A percentile compares a stretch with the other conserved stretches of the same genome.
Evolutionary conservation across 1,284 basidiomycete genomes (phyloP).

Genomic region (Trametes pubescens): DNA sequence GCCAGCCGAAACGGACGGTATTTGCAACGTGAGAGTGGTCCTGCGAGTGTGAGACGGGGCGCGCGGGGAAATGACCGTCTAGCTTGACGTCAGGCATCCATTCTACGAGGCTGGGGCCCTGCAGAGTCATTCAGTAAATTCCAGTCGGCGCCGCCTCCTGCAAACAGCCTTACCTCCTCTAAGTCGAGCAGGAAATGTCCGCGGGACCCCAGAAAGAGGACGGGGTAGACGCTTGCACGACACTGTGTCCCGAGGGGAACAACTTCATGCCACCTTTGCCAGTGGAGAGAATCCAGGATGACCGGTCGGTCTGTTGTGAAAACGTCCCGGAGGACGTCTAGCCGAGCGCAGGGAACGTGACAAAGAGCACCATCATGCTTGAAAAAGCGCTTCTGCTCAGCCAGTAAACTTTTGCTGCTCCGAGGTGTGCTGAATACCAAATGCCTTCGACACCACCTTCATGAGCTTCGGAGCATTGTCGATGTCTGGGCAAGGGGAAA

Average conservation of each 20-base stretch:
- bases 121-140: conserved; percentile 31
- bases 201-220: conserved; percentile 81
- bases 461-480: conserved; percentile 79
- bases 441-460: conserved; percentile 74
- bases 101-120: conserved; percentile 86
- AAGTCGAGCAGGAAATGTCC: conserved; percentile 88
- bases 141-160: conserved; percentile 14
- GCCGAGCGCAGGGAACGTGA: conserved; percentile 61
- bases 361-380: conserved; percentile 73
- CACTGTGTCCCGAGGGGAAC: conserved; percentile 72
- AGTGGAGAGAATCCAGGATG: conserved; percentile 84
- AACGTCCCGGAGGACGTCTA: conserved; percentile 73
- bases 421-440: conserved; percentile 69
- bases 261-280: conserved; percentile 72
- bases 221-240: conserved; percentile 82
- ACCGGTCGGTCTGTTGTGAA: conserved; percentile 91
- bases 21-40: conserved; percentile 85
- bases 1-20: too few relatives aligned
- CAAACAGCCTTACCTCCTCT: conserved; percentile 69
- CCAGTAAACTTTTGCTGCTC: conserved; percentile 68
- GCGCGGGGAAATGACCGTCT: conserved; percentile 76
- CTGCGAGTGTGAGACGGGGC: conserved; percentile 74
- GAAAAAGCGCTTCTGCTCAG: conserved; percentile 76
- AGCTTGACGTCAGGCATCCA: conserved; percentile 81
- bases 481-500: conserved; percentile 51